Evolutionary conservation across 306 rosid species (phyloP).

Genomic region (Vigna unguiculata): DNA sequence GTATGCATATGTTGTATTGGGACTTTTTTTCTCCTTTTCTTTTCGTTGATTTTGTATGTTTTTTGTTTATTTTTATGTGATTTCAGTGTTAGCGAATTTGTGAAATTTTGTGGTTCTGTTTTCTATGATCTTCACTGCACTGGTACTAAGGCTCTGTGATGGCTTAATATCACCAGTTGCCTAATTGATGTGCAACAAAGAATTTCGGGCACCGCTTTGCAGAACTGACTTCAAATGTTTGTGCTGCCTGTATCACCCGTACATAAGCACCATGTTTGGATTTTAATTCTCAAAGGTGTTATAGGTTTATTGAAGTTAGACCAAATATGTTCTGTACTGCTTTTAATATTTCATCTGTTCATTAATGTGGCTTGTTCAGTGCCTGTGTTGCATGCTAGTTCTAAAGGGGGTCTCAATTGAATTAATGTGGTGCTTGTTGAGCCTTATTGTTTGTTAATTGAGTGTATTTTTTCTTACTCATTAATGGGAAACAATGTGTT

Average conservation of each 20-base stretch:
- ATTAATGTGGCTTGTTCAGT: background rate
- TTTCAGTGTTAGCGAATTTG: background rate
- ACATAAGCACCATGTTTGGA: slow-evolving; percentile 35
- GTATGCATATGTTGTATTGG: background rate
- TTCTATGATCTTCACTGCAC: slow-evolving; percentile 34
- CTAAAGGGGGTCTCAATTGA: background rate
- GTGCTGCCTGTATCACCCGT: slow-evolving; percentile 79
- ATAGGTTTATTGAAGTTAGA: background rate
- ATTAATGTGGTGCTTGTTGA: background rate
- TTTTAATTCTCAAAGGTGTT: background rate
- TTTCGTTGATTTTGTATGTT: background rate
- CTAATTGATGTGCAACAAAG: slow-evolving; percentile 57
- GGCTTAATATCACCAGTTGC: slow-evolving; percentile 41
- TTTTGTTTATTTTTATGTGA: background rate
- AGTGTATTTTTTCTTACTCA: background rate
- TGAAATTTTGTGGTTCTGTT: background rate
- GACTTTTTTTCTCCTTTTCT: background rate
- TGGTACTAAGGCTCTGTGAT: slow-evolving; percentile 54
- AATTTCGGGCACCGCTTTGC: slow-evolving; percentile 77
- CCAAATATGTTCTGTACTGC: background rate
- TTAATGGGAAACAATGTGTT: background rate
- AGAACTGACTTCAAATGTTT: slow-evolving; percentile 55
- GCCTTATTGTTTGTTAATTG: background rate
- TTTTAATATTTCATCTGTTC: background rate
- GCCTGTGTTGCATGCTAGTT: background rate